Base-by-base conservation (phyloP, 177 flowering plant species). In the Vitis hybrid region DNA sequence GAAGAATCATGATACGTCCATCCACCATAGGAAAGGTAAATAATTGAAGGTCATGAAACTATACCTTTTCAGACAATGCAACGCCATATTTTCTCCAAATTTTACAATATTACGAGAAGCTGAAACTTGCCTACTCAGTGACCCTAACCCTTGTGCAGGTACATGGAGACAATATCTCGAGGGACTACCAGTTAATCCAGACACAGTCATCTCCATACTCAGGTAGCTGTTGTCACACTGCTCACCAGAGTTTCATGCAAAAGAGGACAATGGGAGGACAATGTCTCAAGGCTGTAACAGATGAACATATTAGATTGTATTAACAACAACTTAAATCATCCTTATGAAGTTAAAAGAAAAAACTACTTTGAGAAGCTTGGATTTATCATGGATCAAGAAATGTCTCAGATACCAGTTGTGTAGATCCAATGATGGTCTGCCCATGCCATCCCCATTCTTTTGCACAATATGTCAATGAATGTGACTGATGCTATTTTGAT, bases 111-210 rank as follows among this genome's bases (percentile, higher is more conserved):
- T 22, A 11, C 70, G 67, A 51, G 70, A 66, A 63, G 69, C 60
- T 29, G 80, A 76, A 62, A 77, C 63, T 70, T 64, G 79, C 73
- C 61, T 73, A 71, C 26, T 59, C 22, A 58, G 55, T 8, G 67
- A 68, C 55, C 80, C 59, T 39, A 68, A 60, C 50, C 78, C 77
- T 73, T 66, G 68, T 45, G 65, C 34, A 39, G 88, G 86, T 68
- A 68, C 19, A 53, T 66, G 70, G 49, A 80, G 69, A 74, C 76
- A 78, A 70, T 75, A 80, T 65, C 81, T 79, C 12, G 84, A 75
- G 4, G 91, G 84, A 80, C 73, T 79, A 70, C 76, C 87, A 59
- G 84, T 76, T 70, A 88, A 67, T 71, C 98, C 98, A 69, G 91
- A 82, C 18, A 79, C 73, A 50, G 82, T 72, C 94, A 90, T 92